Percentiles rank a stretch among this genome's conserved stretches.
phyloP scores from a whole-genome alignment of 441 rosid species.

The Adansonia rubrostipa region DNA sequence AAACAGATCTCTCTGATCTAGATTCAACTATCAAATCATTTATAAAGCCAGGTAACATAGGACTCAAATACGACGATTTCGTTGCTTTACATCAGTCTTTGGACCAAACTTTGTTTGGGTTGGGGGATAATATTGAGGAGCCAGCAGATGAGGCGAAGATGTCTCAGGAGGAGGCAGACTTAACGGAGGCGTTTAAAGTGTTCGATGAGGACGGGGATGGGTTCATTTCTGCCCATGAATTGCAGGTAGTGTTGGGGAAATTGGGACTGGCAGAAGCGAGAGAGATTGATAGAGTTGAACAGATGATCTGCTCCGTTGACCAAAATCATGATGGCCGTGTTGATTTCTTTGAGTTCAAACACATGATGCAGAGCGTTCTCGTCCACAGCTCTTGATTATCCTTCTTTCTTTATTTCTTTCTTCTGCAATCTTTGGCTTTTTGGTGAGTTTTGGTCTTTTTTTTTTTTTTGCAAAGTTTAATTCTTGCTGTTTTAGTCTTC shows the following conservation, averaged over 20 bases:
- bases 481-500: no score
- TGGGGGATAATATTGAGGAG: not conserved
- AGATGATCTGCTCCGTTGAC: constrained; percentile 86
- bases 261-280: constrained; percentile 73
- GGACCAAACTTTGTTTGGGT: constrained; percentile 54
- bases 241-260: constrained; percentile 73
- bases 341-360: constrained; percentile 87
- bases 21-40: constrained; percentile 58
- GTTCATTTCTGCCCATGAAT: constrained; percentile 74
- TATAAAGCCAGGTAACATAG: constrained; percentile 58
- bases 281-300: constrained; percentile 67
- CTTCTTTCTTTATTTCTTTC: not conserved
- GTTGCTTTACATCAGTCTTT: constrained; percentile 61
- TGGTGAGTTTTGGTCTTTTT: no score
- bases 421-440: no score
- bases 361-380: constrained; percentile 78
- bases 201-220: constrained; percentile 94
- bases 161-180: constrained; percentile 63
- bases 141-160: not conserved
- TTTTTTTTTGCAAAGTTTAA: no score
- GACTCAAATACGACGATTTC: constrained; percentile 71
- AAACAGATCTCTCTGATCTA: constrained; percentile 65
- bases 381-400: constrained; percentile 48
- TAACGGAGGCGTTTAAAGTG: constrained; percentile 86
- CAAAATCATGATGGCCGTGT: constrained; percentile 79